Evolutionary conservation across 148 eudicot genomes (phyloP).

Genomic region (Rhododendron ferrugineum): DNA sequence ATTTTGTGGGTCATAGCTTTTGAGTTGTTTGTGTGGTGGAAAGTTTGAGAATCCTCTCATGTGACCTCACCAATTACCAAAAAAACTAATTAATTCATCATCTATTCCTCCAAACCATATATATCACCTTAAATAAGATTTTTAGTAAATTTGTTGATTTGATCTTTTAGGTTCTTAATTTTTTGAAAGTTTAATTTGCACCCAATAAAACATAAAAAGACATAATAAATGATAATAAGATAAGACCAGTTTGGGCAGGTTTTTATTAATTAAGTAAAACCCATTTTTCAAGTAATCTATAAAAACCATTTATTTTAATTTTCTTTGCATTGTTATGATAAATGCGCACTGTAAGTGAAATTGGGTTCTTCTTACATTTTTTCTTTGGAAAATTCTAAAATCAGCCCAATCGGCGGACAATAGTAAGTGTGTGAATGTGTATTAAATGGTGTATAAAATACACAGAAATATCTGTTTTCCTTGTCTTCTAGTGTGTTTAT

Average conservation of each 20-base stretch:
- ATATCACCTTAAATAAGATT: not conserved
- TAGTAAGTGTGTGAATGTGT: too few relatives aligned
- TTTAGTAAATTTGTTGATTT: not conserved
- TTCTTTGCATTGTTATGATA: not conserved
- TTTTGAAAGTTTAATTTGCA: not conserved
- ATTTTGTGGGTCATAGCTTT: conserved; percentile 36
- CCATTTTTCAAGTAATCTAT: not conserved
- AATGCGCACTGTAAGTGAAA: not conserved
- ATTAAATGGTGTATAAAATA: too few relatives aligned
- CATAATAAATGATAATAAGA: not conserved
- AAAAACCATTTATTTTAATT: not conserved
- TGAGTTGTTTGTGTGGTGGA: conserved; percentile 40
- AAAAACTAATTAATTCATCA: not conserved
- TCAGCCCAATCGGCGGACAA: too few relatives aligned
- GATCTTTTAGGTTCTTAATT: not conserved
- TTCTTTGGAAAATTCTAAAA: too few relatives aligned
- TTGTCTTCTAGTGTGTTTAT: too few relatives aligned
- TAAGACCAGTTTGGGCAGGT: not conserved
- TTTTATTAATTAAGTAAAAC: not conserved
- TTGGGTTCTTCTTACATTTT: not conserved
- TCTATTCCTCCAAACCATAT: not conserved
- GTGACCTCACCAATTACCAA: conserved; percentile 16
- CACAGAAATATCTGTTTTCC: too few relatives aligned
- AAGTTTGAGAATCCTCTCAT: conserved; percentile 21
- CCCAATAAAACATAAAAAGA: not conserved